Conservation (phyloP, 2,329 filamentous ascomycete genomes). For the Byssochlamys sp. region DNA sequence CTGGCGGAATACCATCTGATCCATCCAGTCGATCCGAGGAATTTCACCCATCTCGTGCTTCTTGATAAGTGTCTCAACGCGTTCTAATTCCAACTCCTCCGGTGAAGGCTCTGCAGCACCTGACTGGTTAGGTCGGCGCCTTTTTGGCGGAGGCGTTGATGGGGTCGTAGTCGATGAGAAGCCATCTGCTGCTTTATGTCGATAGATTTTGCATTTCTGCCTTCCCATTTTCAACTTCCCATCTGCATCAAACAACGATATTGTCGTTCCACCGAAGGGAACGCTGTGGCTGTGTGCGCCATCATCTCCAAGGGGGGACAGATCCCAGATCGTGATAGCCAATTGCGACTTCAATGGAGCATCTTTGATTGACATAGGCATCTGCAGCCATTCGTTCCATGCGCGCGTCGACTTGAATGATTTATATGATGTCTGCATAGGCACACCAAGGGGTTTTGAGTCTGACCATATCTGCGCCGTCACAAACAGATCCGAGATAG, state of each 20-base stretch:
- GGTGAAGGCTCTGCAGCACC: slow-evolving; percentile 45
- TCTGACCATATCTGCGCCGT: slow-evolving; percentile 91
- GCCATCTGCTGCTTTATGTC: slow-evolving; percentile 75
- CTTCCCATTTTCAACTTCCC: slow-evolving; percentile 84
- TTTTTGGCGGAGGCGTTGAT: slow-evolving; percentile 50
- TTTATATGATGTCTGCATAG: slow-evolving; percentile 86
- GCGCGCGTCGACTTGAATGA: slow-evolving; percentile 62
- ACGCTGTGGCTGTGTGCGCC: slow-evolving; percentile 66
- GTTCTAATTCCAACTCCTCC: slow-evolving; percentile 74
- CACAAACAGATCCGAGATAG: slow-evolving; percentile 80
- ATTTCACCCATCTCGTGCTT: slow-evolving; percentile 98
- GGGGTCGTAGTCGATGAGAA: slow-evolving; percentile 72
- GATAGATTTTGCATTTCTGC: slow-evolving; percentile 80
- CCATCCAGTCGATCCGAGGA: slow-evolving; percentile 83
- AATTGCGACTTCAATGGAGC: slow-evolving; percentile 73
- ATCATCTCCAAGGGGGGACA: slow-evolving; percentile 67
- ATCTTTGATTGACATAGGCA: slow-evolving; percentile 75
- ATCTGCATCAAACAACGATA: slow-evolving; percentile 83
- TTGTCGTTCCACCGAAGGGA: slow-evolving; percentile 87
- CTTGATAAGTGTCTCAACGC: slow-evolving; percentile 83
- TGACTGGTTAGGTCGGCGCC: slow-evolving; percentile 41
- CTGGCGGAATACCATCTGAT: slow-evolving; percentile 83
- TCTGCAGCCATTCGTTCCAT: slow-evolving; percentile 93
- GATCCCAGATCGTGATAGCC: slow-evolving; percentile 89
- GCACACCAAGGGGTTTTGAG: slow-evolving; percentile 86